phyloP scores from a whole-genome alignment of 2,329 filamentous ascomycete species.

The Phaeosphaeria sp. region DNA sequence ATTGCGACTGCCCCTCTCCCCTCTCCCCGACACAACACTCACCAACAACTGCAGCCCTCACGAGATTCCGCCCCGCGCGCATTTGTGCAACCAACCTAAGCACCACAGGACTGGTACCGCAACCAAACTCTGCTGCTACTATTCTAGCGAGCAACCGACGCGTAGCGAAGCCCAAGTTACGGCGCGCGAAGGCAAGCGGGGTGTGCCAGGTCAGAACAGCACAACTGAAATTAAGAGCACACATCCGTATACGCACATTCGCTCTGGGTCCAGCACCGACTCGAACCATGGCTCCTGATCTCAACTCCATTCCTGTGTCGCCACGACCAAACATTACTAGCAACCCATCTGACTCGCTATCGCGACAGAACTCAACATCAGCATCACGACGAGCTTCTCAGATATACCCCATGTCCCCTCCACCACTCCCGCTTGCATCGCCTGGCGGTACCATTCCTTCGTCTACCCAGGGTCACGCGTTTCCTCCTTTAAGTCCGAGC shows the following conservation, averaged over 20 bases:
- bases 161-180: conserved; percentile 4
- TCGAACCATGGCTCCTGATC: conserved; percentile 55
- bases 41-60: background rate
- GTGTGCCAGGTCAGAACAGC: background rate
- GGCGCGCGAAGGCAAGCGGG: background rate
- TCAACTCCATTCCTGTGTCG: conserved; percentile 53
- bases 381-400: conserved; percentile 48
- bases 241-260: background rate
- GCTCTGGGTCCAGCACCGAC: background rate
- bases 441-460: conserved; percentile 39
- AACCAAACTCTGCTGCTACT: background rate
- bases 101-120: background rate
- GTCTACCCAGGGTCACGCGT: conserved; percentile 30
- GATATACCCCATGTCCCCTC: conserved; percentile 55
- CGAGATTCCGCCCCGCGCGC: background rate
- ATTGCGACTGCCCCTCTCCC: conserved; percentile 25
- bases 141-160: conserved; percentile 5
- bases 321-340: conserved; percentile 34
- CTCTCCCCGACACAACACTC: conserved; percentile 25
- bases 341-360: conserved; percentile 24
- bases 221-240: background rate
- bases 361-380: conserved; percentile 31
- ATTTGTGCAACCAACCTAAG: background rate
- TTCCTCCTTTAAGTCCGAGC: conserved; percentile 46
- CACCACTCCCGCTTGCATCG: conserved; percentile 50